phyloP scores from a whole-genome alignment of 441 rosid species.

The Manihot esculenta region DNA sequence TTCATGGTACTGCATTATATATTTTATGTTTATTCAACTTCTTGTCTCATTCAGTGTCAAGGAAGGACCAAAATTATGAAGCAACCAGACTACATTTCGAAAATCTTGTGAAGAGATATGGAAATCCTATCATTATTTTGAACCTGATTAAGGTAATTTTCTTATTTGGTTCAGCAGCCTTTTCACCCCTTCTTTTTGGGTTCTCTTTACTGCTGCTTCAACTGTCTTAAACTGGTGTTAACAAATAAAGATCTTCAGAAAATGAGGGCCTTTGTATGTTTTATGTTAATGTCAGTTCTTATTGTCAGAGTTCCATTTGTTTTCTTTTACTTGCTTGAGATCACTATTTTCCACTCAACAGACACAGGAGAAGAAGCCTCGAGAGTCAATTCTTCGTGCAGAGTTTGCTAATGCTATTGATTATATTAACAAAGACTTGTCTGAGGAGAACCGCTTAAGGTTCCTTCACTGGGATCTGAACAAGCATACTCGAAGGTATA shows the following conservation, averaged over 20 bases:
- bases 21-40: slow-evolving; percentile 18
- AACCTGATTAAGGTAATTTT: slow-evolving; percentile 87
- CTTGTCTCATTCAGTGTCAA: slow-evolving; percentile 59
- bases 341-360: slow-evolving; percentile 33
- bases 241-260: slow-evolving; percentile 8
- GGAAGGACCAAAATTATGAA: slow-evolving; percentile 84
- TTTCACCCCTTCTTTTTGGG: background rate
- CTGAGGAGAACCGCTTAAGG: slow-evolving; percentile 74
- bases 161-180: slow-evolving; percentile 11
- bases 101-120: slow-evolving; percentile 92
- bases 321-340: slow-evolving; percentile 13
- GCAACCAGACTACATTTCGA: slow-evolving; percentile 95
- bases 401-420: slow-evolving; percentile 97
- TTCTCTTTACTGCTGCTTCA: slow-evolving; percentile 6
- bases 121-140: slow-evolving; percentile 88
- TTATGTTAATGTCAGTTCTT: slow-evolving; percentile 9
- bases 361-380: slow-evolving; percentile 92
- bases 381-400: slow-evolving; percentile 86
- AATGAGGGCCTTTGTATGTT: background rate
- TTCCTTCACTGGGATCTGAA: slow-evolving; percentile 94
- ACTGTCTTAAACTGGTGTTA: slow-evolving; percentile 15
- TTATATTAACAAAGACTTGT: slow-evolving; percentile 74
- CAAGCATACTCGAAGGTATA: slow-evolving; percentile 77
- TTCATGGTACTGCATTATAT: slow-evolving; percentile 1
- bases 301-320: slow-evolving; percentile 13